phyloP scores from a whole-genome alignment of 2,329 filamentous ascomycete species.

The Dactylellina drechsleri region DNA sequence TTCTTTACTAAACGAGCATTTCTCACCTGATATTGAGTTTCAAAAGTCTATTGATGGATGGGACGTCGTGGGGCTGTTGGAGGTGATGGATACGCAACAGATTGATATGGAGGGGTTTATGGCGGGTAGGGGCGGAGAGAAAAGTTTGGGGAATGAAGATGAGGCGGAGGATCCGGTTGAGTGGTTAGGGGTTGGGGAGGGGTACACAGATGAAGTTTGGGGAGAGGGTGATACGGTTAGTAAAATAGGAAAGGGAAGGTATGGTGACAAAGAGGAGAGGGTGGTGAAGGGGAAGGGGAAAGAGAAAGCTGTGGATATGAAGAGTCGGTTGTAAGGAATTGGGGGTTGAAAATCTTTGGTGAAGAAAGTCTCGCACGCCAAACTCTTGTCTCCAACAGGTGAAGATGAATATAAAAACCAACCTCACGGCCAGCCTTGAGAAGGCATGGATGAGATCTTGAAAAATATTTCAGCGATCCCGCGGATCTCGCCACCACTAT shows the following conservation, averaged over 20 bases:
- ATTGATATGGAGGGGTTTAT: conserved; percentile 34
- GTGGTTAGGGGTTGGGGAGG: conserved; percentile 39
- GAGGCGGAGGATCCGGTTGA: conserved; percentile 49
- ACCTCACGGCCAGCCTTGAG: too few relatives aligned
- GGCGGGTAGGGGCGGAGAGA: conserved; percentile 40
- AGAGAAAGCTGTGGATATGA: conserved; percentile 49
- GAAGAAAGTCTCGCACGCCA: too few relatives aligned
- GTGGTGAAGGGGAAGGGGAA: conserved; percentile 21
- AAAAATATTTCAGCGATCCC: too few relatives aligned
- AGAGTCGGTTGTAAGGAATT: conserved; percentile 32
- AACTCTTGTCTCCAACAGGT: too few relatives aligned
- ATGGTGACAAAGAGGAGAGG: conserved; percentile 1
- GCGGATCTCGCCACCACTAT: too few relatives aligned
- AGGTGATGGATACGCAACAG: conserved; percentile 51
- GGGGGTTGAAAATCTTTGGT: neutral
- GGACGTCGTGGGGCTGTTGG: conserved; percentile 42
- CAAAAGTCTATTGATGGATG: conserved; percentile 52
- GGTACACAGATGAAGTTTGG: conserved; percentile 40
- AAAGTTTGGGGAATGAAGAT: conserved; percentile 26
- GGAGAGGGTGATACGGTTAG: conserved; percentile 19
- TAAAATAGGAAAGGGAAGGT: conserved; percentile 32
- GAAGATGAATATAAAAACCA: too few relatives aligned
- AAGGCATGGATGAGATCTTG: too few relatives aligned
- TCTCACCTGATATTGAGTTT: conserved; percentile 50
- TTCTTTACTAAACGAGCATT: conserved; percentile 27